Evolutionary conservation across 2,329 filamentous ascomycete species (phyloP).

Genomic region (Neoarthrinium moseri): DNA sequence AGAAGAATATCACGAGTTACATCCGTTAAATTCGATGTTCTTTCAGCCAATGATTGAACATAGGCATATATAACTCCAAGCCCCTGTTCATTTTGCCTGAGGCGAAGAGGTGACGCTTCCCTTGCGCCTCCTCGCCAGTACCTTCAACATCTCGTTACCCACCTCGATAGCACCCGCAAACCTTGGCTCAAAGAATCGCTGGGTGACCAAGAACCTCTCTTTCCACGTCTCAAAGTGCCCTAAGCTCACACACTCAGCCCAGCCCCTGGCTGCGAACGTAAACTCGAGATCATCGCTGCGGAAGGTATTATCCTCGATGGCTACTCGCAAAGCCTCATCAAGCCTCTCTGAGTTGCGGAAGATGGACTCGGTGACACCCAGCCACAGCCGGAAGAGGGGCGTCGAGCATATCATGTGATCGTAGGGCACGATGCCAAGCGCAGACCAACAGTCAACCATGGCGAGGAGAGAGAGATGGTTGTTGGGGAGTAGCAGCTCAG

Average conservation of each 20-base stretch:
- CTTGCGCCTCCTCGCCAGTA: slow-evolving; percentile 71
- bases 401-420: slow-evolving; percentile 99
- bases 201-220: slow-evolving; percentile 87
- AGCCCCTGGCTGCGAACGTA: slow-evolving; percentile 92
- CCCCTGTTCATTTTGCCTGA: too few relatives aligned
- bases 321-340: slow-evolving; percentile 81
- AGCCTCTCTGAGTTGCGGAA: slow-evolving; percentile 82
- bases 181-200: slow-evolving; percentile 85
- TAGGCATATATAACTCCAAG: too few relatives aligned
- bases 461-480: slow-evolving; percentile 91
- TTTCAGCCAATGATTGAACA: too few relatives aligned
- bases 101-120: slow-evolving; percentile 12
- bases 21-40: too few relatives aligned
- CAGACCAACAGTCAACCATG: slow-evolving; percentile 98
- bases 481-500: slow-evolving; percentile 70
- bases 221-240: slow-evolving; percentile 92
- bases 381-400: slow-evolving; percentile 92
- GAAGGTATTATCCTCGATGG: slow-evolving; percentile 86
- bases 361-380: slow-evolving; percentile 95
- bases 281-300: slow-evolving; percentile 96
- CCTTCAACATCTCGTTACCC: slow-evolving; percentile 96
- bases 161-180: slow-evolving; percentile 85
- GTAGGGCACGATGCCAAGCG: slow-evolving; percentile 89
- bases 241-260: slow-evolving; percentile 89
- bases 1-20: too few relatives aligned